These are phyloP conservation scores for Drechmeria coniospora DNA, from an alignment of 2,329 filamentous ascomycete genomes.

Conservation along the genomic window DNA sequence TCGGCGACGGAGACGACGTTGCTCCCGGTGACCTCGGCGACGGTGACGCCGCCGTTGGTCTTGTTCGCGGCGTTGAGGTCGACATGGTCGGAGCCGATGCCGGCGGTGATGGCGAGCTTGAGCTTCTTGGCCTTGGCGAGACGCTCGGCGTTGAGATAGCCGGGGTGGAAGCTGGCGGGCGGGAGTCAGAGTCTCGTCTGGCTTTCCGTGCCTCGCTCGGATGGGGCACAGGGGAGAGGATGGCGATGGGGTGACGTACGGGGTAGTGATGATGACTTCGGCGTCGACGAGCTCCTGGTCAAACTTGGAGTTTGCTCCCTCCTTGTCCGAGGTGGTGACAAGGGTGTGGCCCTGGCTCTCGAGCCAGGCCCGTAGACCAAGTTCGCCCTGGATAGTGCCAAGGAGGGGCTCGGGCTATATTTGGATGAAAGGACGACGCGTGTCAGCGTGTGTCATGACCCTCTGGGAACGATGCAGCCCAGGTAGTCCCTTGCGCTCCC, in stretches of 20 bases:
- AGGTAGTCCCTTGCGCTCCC: neutral
- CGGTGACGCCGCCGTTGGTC: slow-evolving; percentile 94
- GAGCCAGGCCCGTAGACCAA: slow-evolving; percentile 92
- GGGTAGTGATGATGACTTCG: slow-evolving; percentile 97
- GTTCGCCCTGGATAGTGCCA: slow-evolving; percentile 96
- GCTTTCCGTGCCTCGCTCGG: neutral
- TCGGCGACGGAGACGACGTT: slow-evolving; percentile 98
- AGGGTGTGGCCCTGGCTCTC: slow-evolving; percentile 94
- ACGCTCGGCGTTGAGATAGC: slow-evolving; percentile 92
- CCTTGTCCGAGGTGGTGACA: slow-evolving; percentile 95
- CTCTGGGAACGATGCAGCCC: neutral
- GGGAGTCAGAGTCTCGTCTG: neutral
- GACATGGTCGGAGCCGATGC: slow-evolving; percentile 97
- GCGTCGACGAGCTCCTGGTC: slow-evolving; percentile 93
- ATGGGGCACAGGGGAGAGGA: too few relatives aligned
- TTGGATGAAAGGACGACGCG: neutral
- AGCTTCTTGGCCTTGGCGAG: slow-evolving; percentile 97
- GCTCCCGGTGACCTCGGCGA: slow-evolving; percentile 93
- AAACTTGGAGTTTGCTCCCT: slow-evolving; percentile 81
- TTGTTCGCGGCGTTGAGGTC: slow-evolving; percentile 94
- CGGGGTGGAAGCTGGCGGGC: slow-evolving; percentile 71
- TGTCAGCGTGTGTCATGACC: neutral
- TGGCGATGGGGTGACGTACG: slow-evolving; percentile 36
- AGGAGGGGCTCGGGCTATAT: slow-evolving; percentile 68
- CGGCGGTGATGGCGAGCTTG: slow-evolving; percentile 91